A percentile compares a stretch with the other conserved stretches of the same genome.
Evolutionary conservation across 2,329 filamentous ascomycete species (phyloP).

Genomic region (Mycocentrospora acerina): DNA sequence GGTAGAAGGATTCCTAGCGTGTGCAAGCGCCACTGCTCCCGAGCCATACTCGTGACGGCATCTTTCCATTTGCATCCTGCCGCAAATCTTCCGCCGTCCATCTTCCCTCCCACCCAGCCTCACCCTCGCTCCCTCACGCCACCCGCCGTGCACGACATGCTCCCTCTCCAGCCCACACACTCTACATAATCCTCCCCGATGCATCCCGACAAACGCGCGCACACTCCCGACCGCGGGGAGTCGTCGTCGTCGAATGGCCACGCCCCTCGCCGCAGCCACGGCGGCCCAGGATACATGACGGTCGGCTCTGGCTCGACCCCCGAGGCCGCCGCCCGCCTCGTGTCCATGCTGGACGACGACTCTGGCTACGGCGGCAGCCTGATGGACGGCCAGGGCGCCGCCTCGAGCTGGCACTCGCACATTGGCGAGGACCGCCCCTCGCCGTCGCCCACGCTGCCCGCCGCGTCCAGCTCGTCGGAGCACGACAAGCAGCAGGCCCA

Average conservation of each 20-base stretch:
- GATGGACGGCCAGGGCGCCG: slow-evolving; percentile 60
- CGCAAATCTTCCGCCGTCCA: slow-evolving; percentile 3
- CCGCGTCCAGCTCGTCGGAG: slow-evolving; percentile 55
- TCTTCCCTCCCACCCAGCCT: slow-evolving; percentile 14
- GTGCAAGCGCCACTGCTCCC: slow-evolving; percentile 4
- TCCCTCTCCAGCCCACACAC: slow-evolving; percentile 15
- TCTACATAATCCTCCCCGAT: slow-evolving; percentile 22
- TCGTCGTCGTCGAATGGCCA: slow-evolving; percentile 28
- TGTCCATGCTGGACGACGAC: slow-evolving; percentile 80
- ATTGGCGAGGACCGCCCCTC: slow-evolving; percentile 60
- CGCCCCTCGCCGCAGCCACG: slow-evolving; percentile 20
- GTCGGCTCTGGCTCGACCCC: slow-evolving; percentile 81
- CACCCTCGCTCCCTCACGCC: slow-evolving; percentile 4
- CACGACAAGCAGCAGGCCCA: slow-evolving; percentile 72
- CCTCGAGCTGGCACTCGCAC: slow-evolving; percentile 56
- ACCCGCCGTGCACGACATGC: slow-evolving; percentile 33
- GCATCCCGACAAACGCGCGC: slow-evolving; percentile 29
- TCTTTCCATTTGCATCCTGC: slow-evolving; percentile 2
- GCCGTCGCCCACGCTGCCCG: slow-evolving; percentile 52
- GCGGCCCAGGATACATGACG: slow-evolving; percentile 74
- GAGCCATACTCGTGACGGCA: slow-evolving; percentile 17
- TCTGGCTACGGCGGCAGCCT: slow-evolving; percentile 90
- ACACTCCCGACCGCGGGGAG: slow-evolving; percentile 22
- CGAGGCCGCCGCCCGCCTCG: slow-evolving; percentile 76
- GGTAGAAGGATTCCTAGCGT: too few species aligned